Evolutionary conservation across 164 flowering plant genomes (phyloP).

Genomic region (Platanus orientalis): DNA sequence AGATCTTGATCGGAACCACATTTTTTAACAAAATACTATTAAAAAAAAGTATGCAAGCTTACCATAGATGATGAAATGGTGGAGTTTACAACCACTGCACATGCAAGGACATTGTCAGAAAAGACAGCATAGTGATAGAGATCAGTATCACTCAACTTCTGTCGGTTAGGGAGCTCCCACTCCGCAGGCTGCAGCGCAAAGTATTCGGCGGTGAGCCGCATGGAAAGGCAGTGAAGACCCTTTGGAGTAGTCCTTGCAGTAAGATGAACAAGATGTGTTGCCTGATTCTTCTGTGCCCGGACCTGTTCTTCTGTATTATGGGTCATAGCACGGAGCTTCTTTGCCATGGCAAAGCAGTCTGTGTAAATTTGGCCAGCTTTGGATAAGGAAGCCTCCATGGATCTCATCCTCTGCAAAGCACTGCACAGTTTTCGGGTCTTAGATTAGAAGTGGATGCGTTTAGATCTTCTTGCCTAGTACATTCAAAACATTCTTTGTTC

Average conservation of each 20-base stretch:
- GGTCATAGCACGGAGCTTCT: slow-evolving; percentile 81
- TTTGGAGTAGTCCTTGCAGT: slow-evolving; percentile 87
- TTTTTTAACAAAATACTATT: not conserved
- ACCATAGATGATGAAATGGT: slow-evolving; percentile 67
- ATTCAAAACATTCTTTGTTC: no score
- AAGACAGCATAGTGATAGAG: no score
- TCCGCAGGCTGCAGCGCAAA: slow-evolving; percentile 58
- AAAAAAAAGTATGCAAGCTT: slow-evolving; percentile 9
- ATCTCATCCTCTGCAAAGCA: slow-evolving; percentile 62
- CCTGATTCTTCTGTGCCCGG: slow-evolving; percentile 54
- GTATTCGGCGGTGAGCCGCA: slow-evolving; percentile 83
- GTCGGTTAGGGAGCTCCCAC: slow-evolving; percentile 43
- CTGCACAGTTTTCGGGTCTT: slow-evolving; percentile 37
- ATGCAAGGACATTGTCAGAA: slow-evolving; percentile 91
- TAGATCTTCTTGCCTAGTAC: no score
- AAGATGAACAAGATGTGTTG: slow-evolving; percentile 55
- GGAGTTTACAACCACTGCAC: slow-evolving; percentile 87
- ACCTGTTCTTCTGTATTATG: slow-evolving; percentile 72
- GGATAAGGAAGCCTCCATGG: slow-evolving; percentile 61
- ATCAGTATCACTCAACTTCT: slow-evolving; percentile 52
- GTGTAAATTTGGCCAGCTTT: slow-evolving; percentile 62
- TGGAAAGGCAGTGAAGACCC: slow-evolving; percentile 90
- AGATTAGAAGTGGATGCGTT: no score
- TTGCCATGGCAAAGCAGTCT: slow-evolving; percentile 66
- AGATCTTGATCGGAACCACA: no score